These are phyloP conservation scores for Chaetomiaceae sp. DNA, from an alignment of 2,329 filamentous ascomycete genomes.

Conservation along the genomic window DNA sequence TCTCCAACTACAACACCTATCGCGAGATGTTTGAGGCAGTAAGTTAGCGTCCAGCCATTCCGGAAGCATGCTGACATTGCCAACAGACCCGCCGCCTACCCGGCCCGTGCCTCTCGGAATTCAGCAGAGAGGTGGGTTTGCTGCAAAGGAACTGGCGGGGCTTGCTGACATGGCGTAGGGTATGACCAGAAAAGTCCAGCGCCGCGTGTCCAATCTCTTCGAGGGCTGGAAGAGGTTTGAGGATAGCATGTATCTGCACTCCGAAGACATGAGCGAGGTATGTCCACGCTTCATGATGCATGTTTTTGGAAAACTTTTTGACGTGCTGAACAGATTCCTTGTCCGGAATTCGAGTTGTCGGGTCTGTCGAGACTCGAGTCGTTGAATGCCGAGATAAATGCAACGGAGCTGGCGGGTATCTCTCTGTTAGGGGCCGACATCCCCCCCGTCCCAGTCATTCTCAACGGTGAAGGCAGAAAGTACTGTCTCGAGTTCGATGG, in stretches of 20 bases:
- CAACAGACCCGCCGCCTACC: slow-evolving; percentile 1
- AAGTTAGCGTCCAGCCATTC: not conserved
- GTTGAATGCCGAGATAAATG: slow-evolving; percentile 10
- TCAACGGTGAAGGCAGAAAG: not conserved
- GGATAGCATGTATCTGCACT: not conserved
- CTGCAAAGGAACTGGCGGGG: too few relatives aligned
- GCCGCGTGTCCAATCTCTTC: slow-evolving; percentile 1
- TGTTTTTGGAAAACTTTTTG: not conserved
- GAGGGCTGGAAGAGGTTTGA: slow-evolving; percentile 1
- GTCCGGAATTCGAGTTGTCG: slow-evolving; percentile 6
- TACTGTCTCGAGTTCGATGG: slow-evolving; percentile 5
- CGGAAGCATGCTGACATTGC: not conserved
- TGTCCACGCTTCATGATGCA: not conserved
- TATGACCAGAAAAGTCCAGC: slow-evolving; percentile 1
- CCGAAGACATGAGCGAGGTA: slow-evolving; percentile 9
- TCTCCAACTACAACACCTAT: slow-evolving; percentile 3
- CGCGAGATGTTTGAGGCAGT: slow-evolving; percentile 8
- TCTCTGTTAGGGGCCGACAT: slow-evolving; percentile 3
- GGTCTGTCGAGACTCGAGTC: slow-evolving; percentile 5
- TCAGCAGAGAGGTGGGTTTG: not conserved
- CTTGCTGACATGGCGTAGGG: not conserved
- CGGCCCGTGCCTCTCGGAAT: slow-evolving; percentile 1
- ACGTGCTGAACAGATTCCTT: slow-evolving; percentile 3
- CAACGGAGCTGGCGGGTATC: slow-evolving; percentile 5
- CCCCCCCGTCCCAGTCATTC: not conserved